These are phyloP conservation scores for Symbiodinium natans DNA, from an alignment of 73 alveolate genomes.

Conservation along the genomic window DNA sequence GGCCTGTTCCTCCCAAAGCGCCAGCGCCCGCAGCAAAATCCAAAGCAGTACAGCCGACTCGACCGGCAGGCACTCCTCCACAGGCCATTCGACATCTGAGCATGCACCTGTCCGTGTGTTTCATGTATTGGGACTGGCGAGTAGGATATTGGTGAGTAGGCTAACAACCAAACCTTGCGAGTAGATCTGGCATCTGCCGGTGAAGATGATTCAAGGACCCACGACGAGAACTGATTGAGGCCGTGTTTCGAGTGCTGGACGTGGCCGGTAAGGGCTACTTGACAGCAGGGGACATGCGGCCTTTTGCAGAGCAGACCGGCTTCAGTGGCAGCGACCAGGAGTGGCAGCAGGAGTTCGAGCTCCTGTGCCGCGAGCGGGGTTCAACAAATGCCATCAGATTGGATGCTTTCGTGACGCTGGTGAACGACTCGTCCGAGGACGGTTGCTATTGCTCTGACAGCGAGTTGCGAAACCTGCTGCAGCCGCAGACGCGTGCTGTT, in stretches of 20 bases:
- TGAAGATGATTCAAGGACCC: too few relatives aligned
- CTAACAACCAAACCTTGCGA: too few relatives aligned
- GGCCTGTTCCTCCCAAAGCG: too few relatives aligned
- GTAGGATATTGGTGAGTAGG: too few relatives aligned
- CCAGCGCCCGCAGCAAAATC: too few relatives aligned
- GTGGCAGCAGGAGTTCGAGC: conserved; percentile 36
- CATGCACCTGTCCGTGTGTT: too few relatives aligned
- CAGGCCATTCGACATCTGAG: too few relatives aligned
- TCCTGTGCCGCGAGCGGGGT: not conserved
- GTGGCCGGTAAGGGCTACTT: not conserved
- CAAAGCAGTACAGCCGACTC: too few relatives aligned
- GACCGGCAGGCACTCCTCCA: too few relatives aligned
- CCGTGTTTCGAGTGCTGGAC: not conserved
- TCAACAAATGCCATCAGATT: not conserved
- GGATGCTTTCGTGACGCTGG: not conserved
- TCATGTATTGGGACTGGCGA: too few relatives aligned
- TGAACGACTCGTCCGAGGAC: not conserved
- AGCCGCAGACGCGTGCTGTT: too few relatives aligned
- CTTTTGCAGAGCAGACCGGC: conserved; percentile 44
- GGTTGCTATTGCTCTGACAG: conserved; percentile 29
- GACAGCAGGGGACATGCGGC: conserved; percentile 20
- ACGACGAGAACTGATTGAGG: not conserved
- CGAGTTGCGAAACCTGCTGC: not conserved
- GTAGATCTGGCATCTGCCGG: not conserved
- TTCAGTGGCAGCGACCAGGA: conserved; percentile 14